These are phyloP conservation scores for Epichloe aotearoae DNA, from an alignment of 2,329 filamentous ascomycete species.

Conservation along the genomic window DNA sequence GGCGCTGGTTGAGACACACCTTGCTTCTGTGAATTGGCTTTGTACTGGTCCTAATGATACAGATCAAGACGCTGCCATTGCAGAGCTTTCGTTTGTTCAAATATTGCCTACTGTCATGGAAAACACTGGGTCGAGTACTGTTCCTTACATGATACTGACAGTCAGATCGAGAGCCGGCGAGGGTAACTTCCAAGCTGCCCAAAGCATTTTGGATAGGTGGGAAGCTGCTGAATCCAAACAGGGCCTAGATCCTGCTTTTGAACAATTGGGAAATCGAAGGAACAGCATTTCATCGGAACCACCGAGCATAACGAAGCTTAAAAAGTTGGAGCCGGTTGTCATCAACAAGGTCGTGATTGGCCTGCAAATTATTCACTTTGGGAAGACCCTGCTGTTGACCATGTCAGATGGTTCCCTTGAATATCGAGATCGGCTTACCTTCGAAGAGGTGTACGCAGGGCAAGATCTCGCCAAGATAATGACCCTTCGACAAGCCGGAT, in stretches of 20 bases:
- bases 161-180: conserved; percentile 50
- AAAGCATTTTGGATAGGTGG: conserved; percentile 75
- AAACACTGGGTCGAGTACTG: conserved; percentile 39
- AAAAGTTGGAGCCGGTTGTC: conserved; percentile 54
- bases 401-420: conserved; percentile 74
- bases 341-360: conserved; percentile 59
- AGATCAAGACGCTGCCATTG: conserved; percentile 36
- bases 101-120: conserved; percentile 56
- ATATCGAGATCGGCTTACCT: conserved; percentile 62
- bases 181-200: conserved; percentile 47
- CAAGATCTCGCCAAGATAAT: conserved; percentile 52
- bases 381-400: conserved; percentile 56
- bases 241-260: conserved; percentile 60
- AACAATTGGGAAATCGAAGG: conserved; percentile 54
- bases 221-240: conserved; percentile 58
- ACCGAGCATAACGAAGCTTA: conserved; percentile 31
- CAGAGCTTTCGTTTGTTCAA: conserved; percentile 60
- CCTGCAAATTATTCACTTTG: conserved; percentile 54
- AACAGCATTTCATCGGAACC: conserved; percentile 31
- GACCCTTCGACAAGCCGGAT: conserved; percentile 65
- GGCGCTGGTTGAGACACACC: conserved; percentile 38
- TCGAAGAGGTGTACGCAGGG: conserved; percentile 54
- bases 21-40: conserved; percentile 46
- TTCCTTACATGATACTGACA: conserved; percentile 52
- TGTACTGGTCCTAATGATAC: conserved; percentile 31